These are phyloP conservation scores for Rubia balearica DNA, from an alignment of 305 asterid genomes.

Conservation along the genomic window DNA sequence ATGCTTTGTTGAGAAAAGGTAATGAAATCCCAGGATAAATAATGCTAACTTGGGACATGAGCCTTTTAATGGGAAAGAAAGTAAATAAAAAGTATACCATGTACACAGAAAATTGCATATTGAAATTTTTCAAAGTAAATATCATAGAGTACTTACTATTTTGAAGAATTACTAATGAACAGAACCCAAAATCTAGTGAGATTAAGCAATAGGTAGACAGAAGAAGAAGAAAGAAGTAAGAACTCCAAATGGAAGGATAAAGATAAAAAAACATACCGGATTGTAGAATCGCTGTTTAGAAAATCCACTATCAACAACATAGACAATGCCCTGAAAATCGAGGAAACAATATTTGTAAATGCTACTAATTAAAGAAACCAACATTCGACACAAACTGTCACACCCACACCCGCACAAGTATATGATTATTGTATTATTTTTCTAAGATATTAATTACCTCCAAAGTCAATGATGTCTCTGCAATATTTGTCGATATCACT, in stretches of 20 bases:
- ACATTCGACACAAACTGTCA: not conserved
- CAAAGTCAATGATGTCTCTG: constrained; percentile 96
- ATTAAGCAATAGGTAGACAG: not conserved
- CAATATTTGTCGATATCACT: constrained; percentile 87
- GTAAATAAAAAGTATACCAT: not conserved
- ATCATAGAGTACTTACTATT: not conserved
- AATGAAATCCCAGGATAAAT: not conserved
- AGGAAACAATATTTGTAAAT: constrained; percentile 15
- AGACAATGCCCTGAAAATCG: constrained; percentile 68
- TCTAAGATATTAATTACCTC: constrained; percentile 43
- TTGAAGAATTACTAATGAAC: not conserved
- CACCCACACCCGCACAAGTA: not conserved
- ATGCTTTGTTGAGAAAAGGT: not conserved
- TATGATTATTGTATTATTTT: not conserved
- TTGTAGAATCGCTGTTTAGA: constrained; percentile 89
- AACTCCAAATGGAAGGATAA: not conserved
- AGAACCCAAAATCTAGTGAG: not conserved
- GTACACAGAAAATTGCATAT: not conserved
- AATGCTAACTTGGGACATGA: not conserved
- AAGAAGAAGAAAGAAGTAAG: constrained; percentile 1
- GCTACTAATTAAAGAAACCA: not conserved
- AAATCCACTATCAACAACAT: constrained; percentile 90
- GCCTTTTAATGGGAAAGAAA: not conserved
- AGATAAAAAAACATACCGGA: constrained; percentile 48
- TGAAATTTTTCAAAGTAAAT: not conserved